These are phyloP conservation scores for Xylaria multiplex DNA, from an alignment of 2,329 filamentous ascomycete species.

Conservation along the genomic window DNA sequence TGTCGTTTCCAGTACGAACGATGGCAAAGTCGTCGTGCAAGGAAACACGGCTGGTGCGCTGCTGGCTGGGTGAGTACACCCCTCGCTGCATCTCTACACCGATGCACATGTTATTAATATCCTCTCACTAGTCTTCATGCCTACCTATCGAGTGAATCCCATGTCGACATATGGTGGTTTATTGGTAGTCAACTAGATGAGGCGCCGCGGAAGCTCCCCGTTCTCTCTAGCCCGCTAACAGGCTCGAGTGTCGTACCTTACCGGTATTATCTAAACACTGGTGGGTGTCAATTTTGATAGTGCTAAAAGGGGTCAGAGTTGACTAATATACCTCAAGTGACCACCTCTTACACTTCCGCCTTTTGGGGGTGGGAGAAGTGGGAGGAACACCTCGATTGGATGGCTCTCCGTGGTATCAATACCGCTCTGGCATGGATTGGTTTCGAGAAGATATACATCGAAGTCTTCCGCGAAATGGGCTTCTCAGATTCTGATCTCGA, in stretches of 20 bases:
- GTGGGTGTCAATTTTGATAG: conserved; percentile 16
- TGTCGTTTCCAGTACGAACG: conserved; percentile 26
- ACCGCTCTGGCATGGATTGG: conserved; percentile 38
- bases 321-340: conserved; percentile 35
- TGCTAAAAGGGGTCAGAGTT: background rate
- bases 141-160: conserved; percentile 34
- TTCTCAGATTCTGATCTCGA: conserved; percentile 35
- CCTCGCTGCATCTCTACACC: background rate
- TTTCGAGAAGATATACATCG: conserved; percentile 39
- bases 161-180: conserved; percentile 39
- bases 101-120: conserved; percentile 4
- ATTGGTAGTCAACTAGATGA: conserved; percentile 35
- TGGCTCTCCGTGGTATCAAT: conserved; percentile 38
- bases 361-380: conserved; percentile 39
- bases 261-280: conserved; percentile 39
- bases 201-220: conserved; percentile 32
- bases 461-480: conserved; percentile 38
- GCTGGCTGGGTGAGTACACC: conserved; percentile 30
- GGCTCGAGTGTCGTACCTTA: conserved; percentile 37
- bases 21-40: conserved; percentile 35
- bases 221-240: conserved; percentile 22
- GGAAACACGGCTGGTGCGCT: conserved; percentile 34
- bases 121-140: conserved; percentile 28
- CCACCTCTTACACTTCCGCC: conserved; percentile 37
- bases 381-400: conserved; percentile 40